Conservation (phyloP, 371 early-diverging fungal genomes). For the Apophysomyces trapeziformis region DNA sequence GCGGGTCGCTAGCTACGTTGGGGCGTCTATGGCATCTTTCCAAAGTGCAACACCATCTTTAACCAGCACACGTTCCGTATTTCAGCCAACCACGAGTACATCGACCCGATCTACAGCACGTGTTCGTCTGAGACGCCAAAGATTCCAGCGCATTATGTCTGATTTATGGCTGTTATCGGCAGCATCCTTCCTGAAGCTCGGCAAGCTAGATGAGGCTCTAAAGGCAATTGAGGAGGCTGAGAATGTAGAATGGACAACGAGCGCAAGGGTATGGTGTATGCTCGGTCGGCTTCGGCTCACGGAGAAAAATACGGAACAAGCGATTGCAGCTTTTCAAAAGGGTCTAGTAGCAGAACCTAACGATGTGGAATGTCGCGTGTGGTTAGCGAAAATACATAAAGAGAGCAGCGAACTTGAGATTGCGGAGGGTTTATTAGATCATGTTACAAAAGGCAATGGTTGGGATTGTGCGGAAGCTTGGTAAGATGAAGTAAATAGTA, state of each 20-base stretch:
- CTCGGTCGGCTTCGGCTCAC: conserved; percentile 53
- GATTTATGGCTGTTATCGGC: conserved; percentile 71
- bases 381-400: conserved; percentile 52
- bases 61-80: conserved; percentile 25
- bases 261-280: conserved; percentile 64
- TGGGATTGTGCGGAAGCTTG: conserved; percentile 73
- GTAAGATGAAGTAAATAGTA: conserved; percentile 27
- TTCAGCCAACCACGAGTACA: conserved; percentile 15
- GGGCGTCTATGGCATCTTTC: conserved; percentile 19
- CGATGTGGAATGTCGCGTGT: conserved; percentile 48
- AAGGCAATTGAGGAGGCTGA: conserved; percentile 74
- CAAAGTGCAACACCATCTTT: conserved; percentile 29
- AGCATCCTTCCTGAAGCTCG: conserved; percentile 56
- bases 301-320: conserved; percentile 47
- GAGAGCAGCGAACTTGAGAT: conserved; percentile 47
- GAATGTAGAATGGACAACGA: conserved; percentile 55
- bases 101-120: conserved; percentile 25
- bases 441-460: conserved; percentile 57
- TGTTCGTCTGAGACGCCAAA: conserved; percentile 29
- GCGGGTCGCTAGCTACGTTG: conserved; percentile 2
- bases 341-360: conserved; percentile 53
- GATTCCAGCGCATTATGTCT: conserved; percentile 39
- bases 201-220: conserved; percentile 63
- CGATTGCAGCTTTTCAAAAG: conserved; percentile 58
- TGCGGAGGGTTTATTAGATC: conserved; percentile 62